phyloP scores from a whole-genome alignment of 2,329 filamentous ascomycete genomes.

The Dothistroma pini region DNA sequence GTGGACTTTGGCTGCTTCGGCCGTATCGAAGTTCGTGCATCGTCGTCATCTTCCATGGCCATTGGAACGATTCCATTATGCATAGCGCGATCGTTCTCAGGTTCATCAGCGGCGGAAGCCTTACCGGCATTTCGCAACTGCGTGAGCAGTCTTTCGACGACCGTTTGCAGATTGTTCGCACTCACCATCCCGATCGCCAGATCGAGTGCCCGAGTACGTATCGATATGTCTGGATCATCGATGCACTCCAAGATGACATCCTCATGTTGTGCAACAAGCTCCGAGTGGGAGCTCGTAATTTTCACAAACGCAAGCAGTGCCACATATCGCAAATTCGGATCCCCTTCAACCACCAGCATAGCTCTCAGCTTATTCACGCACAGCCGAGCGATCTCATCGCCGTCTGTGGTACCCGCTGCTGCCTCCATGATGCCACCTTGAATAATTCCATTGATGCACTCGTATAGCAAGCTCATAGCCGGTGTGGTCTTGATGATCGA shows the following conservation, averaged over 20 bases:
- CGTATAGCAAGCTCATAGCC: constrained; percentile 96
- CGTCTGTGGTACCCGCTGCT: constrained; percentile 72
- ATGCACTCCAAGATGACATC: constrained; percentile 96
- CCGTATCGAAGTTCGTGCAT: constrained; percentile 53
- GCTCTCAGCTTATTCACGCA: constrained; percentile 90
- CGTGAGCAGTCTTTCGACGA: constrained; percentile 81
- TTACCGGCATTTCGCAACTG: constrained; percentile 70
- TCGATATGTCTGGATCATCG: constrained; percentile 92
- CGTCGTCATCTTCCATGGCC: constrained; percentile 56
- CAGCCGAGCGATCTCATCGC: constrained; percentile 85
- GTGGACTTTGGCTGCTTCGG: constrained; percentile 48
- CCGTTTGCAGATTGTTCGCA: constrained; percentile 74
- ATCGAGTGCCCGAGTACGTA: constrained; percentile 86
- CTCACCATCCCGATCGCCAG: constrained; percentile 93
- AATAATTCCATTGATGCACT: constrained; percentile 98
- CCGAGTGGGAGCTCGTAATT: constrained; percentile 83
- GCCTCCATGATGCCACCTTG: constrained; percentile 90
- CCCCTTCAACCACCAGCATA: constrained; percentile 90
- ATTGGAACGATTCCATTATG: constrained; percentile 44
- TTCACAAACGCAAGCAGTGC: constrained; percentile 92
- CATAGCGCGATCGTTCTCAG: constrained; percentile 46
- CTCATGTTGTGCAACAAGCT: constrained; percentile 85
- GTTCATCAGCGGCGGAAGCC: constrained; percentile 45
- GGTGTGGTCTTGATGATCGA: constrained; percentile 91
- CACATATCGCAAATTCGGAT: constrained; percentile 97